These are phyloP conservation scores for Erysiphe neolycopersici DNA, from an alignment of 2,329 filamentous ascomycete species.

Conservation along the genomic window DNA sequence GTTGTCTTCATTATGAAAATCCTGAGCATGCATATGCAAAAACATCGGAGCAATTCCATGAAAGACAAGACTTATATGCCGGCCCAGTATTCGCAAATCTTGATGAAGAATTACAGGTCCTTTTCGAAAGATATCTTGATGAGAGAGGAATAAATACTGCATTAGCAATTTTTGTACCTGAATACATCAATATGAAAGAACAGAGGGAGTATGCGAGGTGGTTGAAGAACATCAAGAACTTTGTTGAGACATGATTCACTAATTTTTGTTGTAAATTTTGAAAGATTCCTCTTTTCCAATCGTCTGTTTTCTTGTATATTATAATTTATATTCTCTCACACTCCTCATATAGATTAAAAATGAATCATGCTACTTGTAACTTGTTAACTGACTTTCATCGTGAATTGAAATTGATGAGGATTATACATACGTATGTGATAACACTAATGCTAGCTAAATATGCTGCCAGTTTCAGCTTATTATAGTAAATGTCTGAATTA, in stretches of 20 bases:
- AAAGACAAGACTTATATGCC: constrained; percentile 54
- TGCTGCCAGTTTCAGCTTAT: no score
- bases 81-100: constrained; percentile 84
- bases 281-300: neutral
- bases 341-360: no score
- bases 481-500: no score
- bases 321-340: no score
- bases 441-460: no score
- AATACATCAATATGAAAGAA: constrained; percentile 97
- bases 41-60: constrained; percentile 50
- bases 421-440: no score
- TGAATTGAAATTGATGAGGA: no score
- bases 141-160: constrained; percentile 75
- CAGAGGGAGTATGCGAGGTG: constrained; percentile 88
- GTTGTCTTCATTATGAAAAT: constrained; percentile 67
- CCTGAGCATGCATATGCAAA: constrained; percentile 50
- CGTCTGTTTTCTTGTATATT: no score
- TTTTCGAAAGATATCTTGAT: constrained; percentile 82
- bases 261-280: neutral
- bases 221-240: constrained; percentile 67
- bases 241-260: constrained; percentile 38
- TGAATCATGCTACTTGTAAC: no score
- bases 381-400: no score
- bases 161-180: constrained; percentile 71
- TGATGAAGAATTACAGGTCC: constrained; percentile 80